Percentiles rank a stretch among this genome's conserved stretches.
Conservation (phyloP, 306 rosid species). For the Hippophae gyantsensis region DNA sequence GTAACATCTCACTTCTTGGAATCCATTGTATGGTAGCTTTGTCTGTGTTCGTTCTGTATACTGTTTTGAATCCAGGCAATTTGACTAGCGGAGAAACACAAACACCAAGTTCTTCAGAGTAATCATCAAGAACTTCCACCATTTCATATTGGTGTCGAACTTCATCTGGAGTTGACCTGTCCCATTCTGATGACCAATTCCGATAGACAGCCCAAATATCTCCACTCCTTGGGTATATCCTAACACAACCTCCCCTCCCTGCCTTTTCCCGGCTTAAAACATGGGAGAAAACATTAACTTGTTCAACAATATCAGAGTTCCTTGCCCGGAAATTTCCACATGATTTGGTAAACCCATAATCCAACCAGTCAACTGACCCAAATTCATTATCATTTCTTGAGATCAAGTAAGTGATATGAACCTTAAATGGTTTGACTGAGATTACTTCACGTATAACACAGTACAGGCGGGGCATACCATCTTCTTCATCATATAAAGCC, state of each 20-base stretch:
- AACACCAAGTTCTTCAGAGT: conserved; percentile 90
- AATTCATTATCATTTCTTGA: conserved; percentile 90
- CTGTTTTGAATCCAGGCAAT: conserved; percentile 78
- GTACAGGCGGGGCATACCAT: conserved; percentile 98
- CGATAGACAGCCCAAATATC: conserved; percentile 90
- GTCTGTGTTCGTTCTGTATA: conserved; percentile 55
- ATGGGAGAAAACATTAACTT: conserved; percentile 89
- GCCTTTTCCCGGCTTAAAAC: conserved; percentile 61
- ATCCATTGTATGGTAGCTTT: conserved; percentile 67
- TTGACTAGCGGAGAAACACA: conserved; percentile 77
- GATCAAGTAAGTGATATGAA: conserved; percentile 72
- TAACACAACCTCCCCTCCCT: conserved; percentile 89
- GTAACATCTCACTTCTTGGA: conserved; percentile 77
- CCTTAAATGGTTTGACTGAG: conserved; percentile 74
- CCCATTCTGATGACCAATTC: conserved; percentile 83
- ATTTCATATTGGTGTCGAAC: conserved; percentile 87
- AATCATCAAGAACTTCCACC: conserved; percentile 93
- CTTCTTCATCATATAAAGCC: conserved; percentile 98
- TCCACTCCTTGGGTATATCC: conserved; percentile 74
- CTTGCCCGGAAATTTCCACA: conserved; percentile 90
- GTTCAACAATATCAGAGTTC: conserved; percentile 71
- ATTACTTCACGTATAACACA: conserved; percentile 87
- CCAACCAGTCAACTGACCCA: conserved; percentile 76
- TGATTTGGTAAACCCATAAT: conserved; percentile 85
- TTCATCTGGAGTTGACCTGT: conserved; percentile 74